These are phyloP conservation scores for Termitomyces sp. DNA, from an alignment of 768 basidiomycete species.

Conservation along the genomic window DNA sequence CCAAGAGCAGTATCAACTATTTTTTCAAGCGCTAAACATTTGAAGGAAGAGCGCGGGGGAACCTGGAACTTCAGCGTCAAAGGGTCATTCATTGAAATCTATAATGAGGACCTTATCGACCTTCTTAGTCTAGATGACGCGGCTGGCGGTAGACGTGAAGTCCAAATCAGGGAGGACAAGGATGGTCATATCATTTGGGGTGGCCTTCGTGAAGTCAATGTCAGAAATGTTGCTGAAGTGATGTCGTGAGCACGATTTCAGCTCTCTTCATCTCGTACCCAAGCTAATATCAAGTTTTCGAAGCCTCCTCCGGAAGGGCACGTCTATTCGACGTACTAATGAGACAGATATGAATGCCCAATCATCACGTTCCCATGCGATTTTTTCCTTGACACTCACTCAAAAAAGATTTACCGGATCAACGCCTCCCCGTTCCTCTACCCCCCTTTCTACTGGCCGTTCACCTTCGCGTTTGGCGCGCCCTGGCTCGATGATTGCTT, in stretches of 20 bases:
- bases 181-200: slow-evolving; percentile 97
- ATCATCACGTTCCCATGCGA: slow-evolving; percentile 96
- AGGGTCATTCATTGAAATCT: slow-evolving; percentile 95
- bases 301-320: slow-evolving; percentile 85
- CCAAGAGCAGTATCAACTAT: slow-evolving; percentile 89
- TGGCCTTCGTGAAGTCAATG: slow-evolving; percentile 86
- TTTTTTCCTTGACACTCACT: slow-evolving; percentile 92
- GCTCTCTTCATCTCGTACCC: neutral
- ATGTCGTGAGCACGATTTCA: slow-evolving; percentile 66
- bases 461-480: slow-evolving; percentile 75
- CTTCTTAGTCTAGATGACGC: slow-evolving; percentile 73
- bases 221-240: slow-evolving; percentile 81
- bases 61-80: slow-evolving; percentile 78
- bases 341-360: slow-evolving; percentile 99
- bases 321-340: slow-evolving; percentile 87
- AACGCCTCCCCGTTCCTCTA: slow-evolving; percentile 63
- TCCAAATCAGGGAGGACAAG: slow-evolving; percentile 96
- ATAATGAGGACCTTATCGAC: slow-evolving; percentile 99
- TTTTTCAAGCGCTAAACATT: slow-evolving; percentile 70
- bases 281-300: slow-evolving; percentile 6
- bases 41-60: slow-evolving; percentile 68
- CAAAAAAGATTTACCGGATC: slow-evolving; percentile 84
- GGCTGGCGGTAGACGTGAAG: slow-evolving; percentile 66
- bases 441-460: slow-evolving; percentile 71
- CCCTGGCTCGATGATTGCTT: slow-evolving; percentile 71